Evolutionary conservation across 306 rosid species (phyloP), one percentile per base, ranked within the genome.

Genomic region (Lablab purpureus): DNA sequence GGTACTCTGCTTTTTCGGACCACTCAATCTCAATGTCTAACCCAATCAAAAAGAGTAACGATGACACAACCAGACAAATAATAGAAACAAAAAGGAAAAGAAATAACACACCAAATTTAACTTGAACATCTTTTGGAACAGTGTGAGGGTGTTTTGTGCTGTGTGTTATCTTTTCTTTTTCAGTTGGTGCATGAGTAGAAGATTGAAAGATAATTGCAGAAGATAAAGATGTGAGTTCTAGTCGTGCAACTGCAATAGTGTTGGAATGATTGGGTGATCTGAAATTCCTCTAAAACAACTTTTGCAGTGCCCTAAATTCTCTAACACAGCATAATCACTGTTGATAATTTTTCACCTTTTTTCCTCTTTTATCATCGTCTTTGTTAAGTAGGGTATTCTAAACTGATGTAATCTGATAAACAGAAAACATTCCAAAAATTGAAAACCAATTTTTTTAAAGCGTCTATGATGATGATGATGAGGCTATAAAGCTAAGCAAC

Each of bases 51-150:
- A 36, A 14, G 4, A 54, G 1, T 7, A 5, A 36, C 9, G 0
- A n/a, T 32, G 37, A 73, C 14, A 7, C 11, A 41, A 46, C 43
- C 52, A 59, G 59, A 74, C 68, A 56, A 56, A 58, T 40, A 23
- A 72, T 19, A 5, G 0, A 54, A 6, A 72, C 63, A 13, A 72
- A 72, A 21, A 54, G n/a, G 7, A 36, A 54, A 36, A 72, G 3
- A 7, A 37, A 37, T 10, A 40, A 40, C 11, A 40, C 45, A 10
- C 9, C 11, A 40, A 40, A n/a, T 67, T 67, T 18, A 72, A 54
- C 37, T 6, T 37, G 41, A 40, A 56, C 23, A 36, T 55, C 3
- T 23, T 11, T 37, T 40, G 13, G 4, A 55, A 52, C 50, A 52
- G 15, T 36, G 1, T 19, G 40, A 8, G 50, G 34, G 30, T 51